Evolutionary conservation across 2,329 filamentous ascomycete species (phyloP).

Genomic region (Neonectria neomacrospora): DNA sequence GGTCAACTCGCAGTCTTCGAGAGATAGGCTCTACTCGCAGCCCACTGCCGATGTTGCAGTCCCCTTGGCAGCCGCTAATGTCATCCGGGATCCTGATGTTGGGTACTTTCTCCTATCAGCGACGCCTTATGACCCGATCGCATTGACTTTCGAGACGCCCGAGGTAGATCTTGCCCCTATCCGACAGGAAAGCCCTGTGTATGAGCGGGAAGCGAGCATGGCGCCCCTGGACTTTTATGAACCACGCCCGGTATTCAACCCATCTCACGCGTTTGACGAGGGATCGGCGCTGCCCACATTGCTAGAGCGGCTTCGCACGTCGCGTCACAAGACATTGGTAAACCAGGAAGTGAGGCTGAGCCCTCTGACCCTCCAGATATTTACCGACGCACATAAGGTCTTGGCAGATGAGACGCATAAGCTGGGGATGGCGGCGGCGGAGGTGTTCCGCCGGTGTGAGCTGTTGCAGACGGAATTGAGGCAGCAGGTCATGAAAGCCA

Average conservation of each 20-base stretch:
- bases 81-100: constrained; percentile 69
- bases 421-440: constrained; percentile 75
- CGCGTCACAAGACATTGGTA: constrained; percentile 69
- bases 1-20: constrained; percentile 67
- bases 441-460: constrained; percentile 78
- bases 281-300: constrained; percentile 66
- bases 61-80: constrained; percentile 64
- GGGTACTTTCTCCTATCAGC: constrained; percentile 72
- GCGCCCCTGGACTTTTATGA: constrained; percentile 65
- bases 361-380: constrained; percentile 74
- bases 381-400: constrained; percentile 78
- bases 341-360: constrained; percentile 77
- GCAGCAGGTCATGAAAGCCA: constrained; percentile 73
- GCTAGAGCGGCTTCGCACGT: constrained; percentile 67
- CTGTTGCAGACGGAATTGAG: constrained; percentile 74
- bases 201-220: constrained; percentile 56
- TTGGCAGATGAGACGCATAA: constrained; percentile 75
- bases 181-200: constrained; percentile 56
- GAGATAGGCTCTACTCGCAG: constrained; percentile 68
- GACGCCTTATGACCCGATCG: constrained; percentile 67
- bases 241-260: constrained; percentile 74
- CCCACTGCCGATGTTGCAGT: constrained; percentile 57
- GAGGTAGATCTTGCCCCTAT: constrained; percentile 61
- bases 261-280: constrained; percentile 69
- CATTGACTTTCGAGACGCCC: constrained; percentile 68